Base-by-base conservation (phyloP, 2,329 filamentous ascomycete species). In the Capronia epimyces region DNA sequence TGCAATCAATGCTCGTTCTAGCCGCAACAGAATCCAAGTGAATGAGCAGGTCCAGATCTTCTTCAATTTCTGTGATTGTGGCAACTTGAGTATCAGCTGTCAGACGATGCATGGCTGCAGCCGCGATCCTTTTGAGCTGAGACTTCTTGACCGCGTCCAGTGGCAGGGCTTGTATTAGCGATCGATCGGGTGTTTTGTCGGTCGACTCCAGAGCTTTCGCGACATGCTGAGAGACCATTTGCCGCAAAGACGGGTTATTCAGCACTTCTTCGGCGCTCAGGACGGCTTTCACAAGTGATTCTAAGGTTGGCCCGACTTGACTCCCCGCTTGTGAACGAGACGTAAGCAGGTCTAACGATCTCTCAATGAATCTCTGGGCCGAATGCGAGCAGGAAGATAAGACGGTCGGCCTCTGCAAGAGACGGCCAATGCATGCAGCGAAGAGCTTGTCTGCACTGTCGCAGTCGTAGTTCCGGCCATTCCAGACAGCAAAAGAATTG, bases 391-490 rank as follows among this genome's bases (percentile, higher is more conserved):
- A 49, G 9, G 29, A 45, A 15, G 31, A 50, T 20, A 58, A 43
- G n/a, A 46, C 41, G 9, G 31, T 16, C 2, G 49, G 31, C 13
- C 37, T 41, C 22, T 52, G 43, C 32, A 57, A 31, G 27, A 59
- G 21, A 34, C 31, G 46, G 18, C 54, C 54, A 24, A 56, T 36
- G 20, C 54, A 59, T 6, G 49, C 54, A 21, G 29, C 42, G 12
- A 53, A 7, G 5, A 59, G 37, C 21, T 46, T 49, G 12, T n/a
- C 18, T 4, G 29, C 7, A 34, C 18, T 42, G 25, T 45, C 24
- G 15, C 45, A 50, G 5, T 48, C 42, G 20, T 40, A 31, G 29
- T 15, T 36, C 10, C 48, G 54, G 7, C 55, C 54, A 27, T 51
- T 29, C 52, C 55, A 57, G 12, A 52, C 9, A 16, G 13, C n/a